Base-by-base conservation (phyloP, 2,329 filamentous ascomycete species). In the Hawksworthiomyces lignivorus region DNA sequence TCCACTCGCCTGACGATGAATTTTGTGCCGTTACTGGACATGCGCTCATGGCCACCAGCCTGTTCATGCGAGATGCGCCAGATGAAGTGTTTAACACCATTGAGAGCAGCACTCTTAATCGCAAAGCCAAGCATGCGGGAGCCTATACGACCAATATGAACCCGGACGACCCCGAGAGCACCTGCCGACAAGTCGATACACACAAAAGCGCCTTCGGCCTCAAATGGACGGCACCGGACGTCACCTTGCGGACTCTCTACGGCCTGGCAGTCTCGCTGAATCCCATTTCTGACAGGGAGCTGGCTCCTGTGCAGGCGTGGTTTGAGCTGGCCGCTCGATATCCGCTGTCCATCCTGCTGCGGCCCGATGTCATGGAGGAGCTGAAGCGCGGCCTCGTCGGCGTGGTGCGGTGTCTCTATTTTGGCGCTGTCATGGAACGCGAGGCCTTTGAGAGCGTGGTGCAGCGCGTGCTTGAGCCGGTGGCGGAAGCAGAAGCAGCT, bases 281-380 rank as follows among this genome's bases (percentile, higher is more conserved):
- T 52, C 59, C 62, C 4, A 14, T 36, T 1, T 59, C 62, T 21
- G 57, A 58, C 38, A 41, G 54, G 15, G 70, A 74, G 52, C 52
- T 74, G 29, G 65, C 70, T 21, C 71, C 72, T 14, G 66, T 75
- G 20, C 71, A 75, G 56, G 70, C 65, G 2, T 75, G 70, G 71
- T 75, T 75, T 53, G 71, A 75, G 60, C 62, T 75, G 20, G 63
- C 62, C 19, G 53, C 48, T 4, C 52, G 59, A 28, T 72, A 67
- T 48, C 63, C 65, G 18, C 48, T 57, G n/a, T 59, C 49, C 10
- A 40, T 60, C 14, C 56, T 72, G n/a, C 52, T 69, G 39, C 52
- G 60, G 34, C 42, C 41, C 0, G 52, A 51, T 18, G 53, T 61
- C 27, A 50, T 72, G 30, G 62, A 61, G 9, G 37, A 40, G 20